Conservation (phyloP, 139 green algal genomes). For the Coelastrella sp. region DNA sequence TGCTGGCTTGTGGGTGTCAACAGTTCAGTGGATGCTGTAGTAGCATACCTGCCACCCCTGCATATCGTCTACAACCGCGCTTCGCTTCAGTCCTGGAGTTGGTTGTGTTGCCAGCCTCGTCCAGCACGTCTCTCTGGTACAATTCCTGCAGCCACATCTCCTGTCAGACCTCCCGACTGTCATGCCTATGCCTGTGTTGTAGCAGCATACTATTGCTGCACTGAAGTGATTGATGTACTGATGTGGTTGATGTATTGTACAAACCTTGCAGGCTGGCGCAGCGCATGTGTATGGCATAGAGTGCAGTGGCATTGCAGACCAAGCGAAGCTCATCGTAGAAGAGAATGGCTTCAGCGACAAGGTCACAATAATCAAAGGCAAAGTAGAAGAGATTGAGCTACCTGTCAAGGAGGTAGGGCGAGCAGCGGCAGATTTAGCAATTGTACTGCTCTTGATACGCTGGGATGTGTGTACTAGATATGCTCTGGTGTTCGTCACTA, state of each 20-base stretch:
- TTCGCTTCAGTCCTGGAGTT: too few species aligned
- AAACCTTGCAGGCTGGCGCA: conserved; percentile 81
- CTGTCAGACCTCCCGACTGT: too few species aligned
- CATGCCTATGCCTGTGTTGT: too few species aligned
- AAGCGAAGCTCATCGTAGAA: conserved; percentile 85
- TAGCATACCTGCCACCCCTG: too few species aligned
- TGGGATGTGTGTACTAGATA: background rate
- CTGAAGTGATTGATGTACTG: background rate
- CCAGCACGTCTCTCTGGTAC: too few species aligned
- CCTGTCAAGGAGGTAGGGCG: conserved; percentile 73
- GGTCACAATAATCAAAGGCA: conserved; percentile 91
- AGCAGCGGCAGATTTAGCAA: background rate
- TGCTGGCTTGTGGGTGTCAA: too few species aligned
- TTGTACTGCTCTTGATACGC: background rate
- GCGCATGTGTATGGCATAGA: conserved; percentile 94
- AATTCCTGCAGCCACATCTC: too few species aligned
- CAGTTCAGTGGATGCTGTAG: too few species aligned
- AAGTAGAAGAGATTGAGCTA: conserved; percentile 84
- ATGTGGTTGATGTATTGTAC: background rate
- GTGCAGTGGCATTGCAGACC: conserved; percentile 89
- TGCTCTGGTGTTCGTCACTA: background rate
- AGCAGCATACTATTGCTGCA: background rate
- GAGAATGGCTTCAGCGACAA: conserved; percentile 83
- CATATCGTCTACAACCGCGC: too few species aligned
- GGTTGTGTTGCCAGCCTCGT: too few species aligned